Conservation (phyloP, 2,329 filamentous ascomycete genomes). For the Arthrinium puccinioides region DNA sequence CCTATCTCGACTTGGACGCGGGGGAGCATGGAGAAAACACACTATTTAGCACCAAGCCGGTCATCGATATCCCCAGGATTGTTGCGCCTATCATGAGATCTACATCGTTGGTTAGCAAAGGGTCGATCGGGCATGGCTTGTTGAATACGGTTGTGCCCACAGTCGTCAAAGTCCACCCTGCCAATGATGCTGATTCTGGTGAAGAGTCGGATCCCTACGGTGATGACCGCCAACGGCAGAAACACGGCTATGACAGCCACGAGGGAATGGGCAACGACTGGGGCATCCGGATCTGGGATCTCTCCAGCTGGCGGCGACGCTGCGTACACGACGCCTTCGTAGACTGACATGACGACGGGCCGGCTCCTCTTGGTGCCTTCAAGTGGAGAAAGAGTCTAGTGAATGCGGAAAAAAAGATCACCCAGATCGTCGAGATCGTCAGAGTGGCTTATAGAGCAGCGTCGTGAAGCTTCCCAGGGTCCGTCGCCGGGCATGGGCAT, state of each 20-base stretch:
- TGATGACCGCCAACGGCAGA: slow-evolving; percentile 8
- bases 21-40: neutral
- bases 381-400: no score
- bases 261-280: slow-evolving; percentile 5
- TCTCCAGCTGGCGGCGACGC: slow-evolving; percentile 8
- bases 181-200: slow-evolving; percentile 8
- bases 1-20: neutral
- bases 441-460: no score
- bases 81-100: slow-evolving; percentile 7
- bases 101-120: neutral
- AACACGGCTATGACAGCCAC: slow-evolving; percentile 8
- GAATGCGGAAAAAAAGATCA: no score
- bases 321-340: slow-evolving; percentile 9
- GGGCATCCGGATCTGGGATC: slow-evolving; percentile 4
- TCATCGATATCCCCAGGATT: slow-evolving; percentile 3
- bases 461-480: no score
- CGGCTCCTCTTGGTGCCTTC: neutral
- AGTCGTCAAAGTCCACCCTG: slow-evolving; percentile 11
- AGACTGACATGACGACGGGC: slow-evolving; percentile 9
- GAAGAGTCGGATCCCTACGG: slow-evolving; percentile 9
- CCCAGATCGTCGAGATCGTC: no score
- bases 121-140: neutral
- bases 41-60: slow-evolving; percentile 6
- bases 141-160: slow-evolving; percentile 7
- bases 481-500: no score